Percentiles rank a stretch among this genome's conserved stretches.
Evolutionary conservation across 495 filamentous ascomycete genomes (phyloP).

Genomic region (Aspergillus carlsbadensis): DNA sequence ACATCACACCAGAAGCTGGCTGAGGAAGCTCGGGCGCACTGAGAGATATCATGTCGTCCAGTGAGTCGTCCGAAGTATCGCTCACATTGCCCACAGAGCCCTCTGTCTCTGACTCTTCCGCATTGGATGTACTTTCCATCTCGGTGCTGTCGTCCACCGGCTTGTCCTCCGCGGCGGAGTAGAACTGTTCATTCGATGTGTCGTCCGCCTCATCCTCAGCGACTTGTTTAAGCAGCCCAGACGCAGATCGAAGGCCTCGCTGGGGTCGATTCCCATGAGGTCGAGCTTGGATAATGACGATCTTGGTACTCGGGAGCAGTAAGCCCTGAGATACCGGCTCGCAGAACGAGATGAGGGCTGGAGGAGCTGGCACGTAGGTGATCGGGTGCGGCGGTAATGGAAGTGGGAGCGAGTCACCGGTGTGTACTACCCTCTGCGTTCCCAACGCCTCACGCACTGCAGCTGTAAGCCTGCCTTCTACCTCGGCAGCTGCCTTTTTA

Average conservation of each 20-base stretch:
- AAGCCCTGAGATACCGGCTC: conserved; percentile 84
- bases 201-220: conserved; percentile 72
- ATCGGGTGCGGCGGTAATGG: conserved; percentile 84
- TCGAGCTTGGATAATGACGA: conserved; percentile 67
- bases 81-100: conserved; percentile 51
- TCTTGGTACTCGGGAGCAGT: conserved; percentile 65
- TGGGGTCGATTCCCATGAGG: conserved; percentile 34
- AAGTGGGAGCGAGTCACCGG: conserved; percentile 79
- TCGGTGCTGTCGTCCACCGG: conserved; percentile 57
- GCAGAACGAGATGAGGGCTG: conserved; percentile 62
- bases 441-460: conserved; percentile 76
- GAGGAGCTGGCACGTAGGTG: conserved; percentile 80
- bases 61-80: conserved; percentile 73
- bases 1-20: conserved; percentile 64
- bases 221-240: conserved; percentile 54
- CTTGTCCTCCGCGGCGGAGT: conserved; percentile 78
- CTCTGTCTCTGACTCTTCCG: conserved; percentile 55
- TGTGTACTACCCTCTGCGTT: conserved; percentile 71
- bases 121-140: conserved; percentile 50
- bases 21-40: conserved; percentile 73
- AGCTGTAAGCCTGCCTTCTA: conserved; percentile 66
- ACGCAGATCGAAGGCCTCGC: conserved; percentile 27
- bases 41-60: conserved; percentile 82
- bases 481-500: conserved; percentile 39
- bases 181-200: conserved; percentile 85